A percentile compares a stretch with the other conserved stretches of the same genome.
Conservation (phyloP, 2,329 filamentous ascomycete genomes). For the Dryadomyces quercus-mongolicae region DNA sequence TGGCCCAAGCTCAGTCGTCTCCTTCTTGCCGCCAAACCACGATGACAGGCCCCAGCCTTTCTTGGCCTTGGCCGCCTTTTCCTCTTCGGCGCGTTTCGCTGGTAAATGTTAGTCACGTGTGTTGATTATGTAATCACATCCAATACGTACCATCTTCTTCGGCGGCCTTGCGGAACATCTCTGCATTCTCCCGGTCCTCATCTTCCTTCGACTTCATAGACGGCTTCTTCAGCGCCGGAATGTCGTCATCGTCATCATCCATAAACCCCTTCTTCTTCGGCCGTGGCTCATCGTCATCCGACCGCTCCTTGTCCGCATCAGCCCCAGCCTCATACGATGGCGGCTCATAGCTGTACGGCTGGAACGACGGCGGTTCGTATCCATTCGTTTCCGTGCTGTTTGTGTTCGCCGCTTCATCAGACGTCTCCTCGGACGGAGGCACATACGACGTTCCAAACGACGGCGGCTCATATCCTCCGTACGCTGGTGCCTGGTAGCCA, state of each 20-base stretch:
- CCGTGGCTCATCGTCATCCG: constrained; percentile 31
- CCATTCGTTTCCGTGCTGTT: constrained; percentile 21
- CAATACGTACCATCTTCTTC: constrained; percentile 54
- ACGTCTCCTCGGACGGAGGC: constrained; percentile 5
- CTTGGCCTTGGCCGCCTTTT: constrained; percentile 38
- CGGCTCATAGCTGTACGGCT: constrained; percentile 46
- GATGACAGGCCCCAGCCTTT: constrained; percentile 71
- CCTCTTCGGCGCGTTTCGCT: constrained; percentile 50
- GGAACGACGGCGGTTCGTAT: constrained; percentile 52
- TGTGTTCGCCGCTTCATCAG: constrained; percentile 8
- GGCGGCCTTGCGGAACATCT: constrained; percentile 74
- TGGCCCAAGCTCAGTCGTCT: constrained; percentile 44
- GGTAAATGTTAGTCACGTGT: background rate
- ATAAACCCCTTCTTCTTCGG: constrained; percentile 67
- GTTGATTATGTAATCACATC: background rate
- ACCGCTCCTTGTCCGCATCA: constrained; percentile 36
- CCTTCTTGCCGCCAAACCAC: constrained; percentile 68
- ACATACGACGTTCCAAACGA: constrained; percentile 22
- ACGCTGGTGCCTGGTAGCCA: constrained; percentile 33
- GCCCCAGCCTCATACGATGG: constrained; percentile 35
- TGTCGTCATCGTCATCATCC: constrained; percentile 74
- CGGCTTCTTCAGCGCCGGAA: constrained; percentile 41
- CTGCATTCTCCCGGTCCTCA: constrained; percentile 68
- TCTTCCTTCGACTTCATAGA: constrained; percentile 51
- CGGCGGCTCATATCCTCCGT: constrained; percentile 37